phyloP scores from a whole-genome alignment of 1,284 basidiomycete genomes.

The Bjerkandera adusta region DNA sequence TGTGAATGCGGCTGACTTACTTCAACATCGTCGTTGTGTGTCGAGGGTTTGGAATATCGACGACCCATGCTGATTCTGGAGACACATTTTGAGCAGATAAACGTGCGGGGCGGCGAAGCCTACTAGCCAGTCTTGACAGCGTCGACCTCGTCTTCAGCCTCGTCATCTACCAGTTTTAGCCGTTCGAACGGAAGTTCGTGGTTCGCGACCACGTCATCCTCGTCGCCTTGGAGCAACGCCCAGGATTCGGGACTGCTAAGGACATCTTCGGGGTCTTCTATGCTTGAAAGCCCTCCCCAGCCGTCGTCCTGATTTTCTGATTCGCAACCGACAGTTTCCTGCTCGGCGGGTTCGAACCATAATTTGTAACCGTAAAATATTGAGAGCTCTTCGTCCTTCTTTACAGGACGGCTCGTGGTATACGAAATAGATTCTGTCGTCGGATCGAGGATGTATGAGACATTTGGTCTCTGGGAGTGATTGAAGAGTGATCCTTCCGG shows the following conservation, averaged over 20 bases:
- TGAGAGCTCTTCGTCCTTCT: constrained; percentile 70
- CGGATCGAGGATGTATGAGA: constrained; percentile 60
- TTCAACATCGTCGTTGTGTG: constrained; percentile 64
- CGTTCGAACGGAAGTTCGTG: constrained; percentile 61
- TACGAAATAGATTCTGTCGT: constrained; percentile 65
- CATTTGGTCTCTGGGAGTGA: constrained; percentile 70
- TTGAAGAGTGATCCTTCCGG: constrained; percentile 76
- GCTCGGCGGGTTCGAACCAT: constrained; percentile 53
- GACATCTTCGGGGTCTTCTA: constrained; percentile 27
- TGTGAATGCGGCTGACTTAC: constrained; percentile 37
- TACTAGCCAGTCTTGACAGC: constrained; percentile 57
- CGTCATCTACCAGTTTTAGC: constrained; percentile 49
- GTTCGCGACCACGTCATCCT: constrained; percentile 47
- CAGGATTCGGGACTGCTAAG: constrained; percentile 24
- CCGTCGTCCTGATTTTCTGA: constrained; percentile 34
- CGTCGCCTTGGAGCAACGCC: constrained; percentile 30
- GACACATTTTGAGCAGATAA: neutral
- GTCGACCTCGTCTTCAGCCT: constrained; percentile 59
- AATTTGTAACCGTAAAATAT: constrained; percentile 75
- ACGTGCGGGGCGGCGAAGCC: too few relatives aligned
- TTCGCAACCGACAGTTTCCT: neutral
- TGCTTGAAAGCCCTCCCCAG: constrained; percentile 42
- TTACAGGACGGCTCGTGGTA: constrained; percentile 52
- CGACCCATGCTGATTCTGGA: constrained; percentile 70
- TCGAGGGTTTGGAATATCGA: constrained; percentile 75